Percentiles rank a stretch among this genome's conserved stretches.
These are phyloP conservation scores for Sphaerosporella brunnea DNA, from an alignment of 495 filamentous ascomycete genomes.

Conservation along the genomic window DNA sequence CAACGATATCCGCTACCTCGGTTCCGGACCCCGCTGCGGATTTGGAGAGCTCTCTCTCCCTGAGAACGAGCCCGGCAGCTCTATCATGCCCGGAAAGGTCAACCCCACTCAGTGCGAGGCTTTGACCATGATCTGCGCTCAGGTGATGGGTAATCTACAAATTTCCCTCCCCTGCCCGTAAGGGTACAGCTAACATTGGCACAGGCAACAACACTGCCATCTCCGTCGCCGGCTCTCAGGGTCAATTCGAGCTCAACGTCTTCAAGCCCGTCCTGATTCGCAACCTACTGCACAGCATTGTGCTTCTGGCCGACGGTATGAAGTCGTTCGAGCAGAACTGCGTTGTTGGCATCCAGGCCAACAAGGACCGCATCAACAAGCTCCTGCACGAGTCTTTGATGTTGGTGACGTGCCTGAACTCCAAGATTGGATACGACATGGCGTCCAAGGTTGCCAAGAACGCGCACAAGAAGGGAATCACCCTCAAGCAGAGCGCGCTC, in stretches of 20 bases:
- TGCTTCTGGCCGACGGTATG: slow-evolving; percentile 84
- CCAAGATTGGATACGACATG: slow-evolving; percentile 97
- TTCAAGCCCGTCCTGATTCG: slow-evolving; percentile 95
- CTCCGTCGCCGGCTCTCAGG: slow-evolving; percentile 87
- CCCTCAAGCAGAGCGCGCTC: slow-evolving; percentile 82
- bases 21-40: slow-evolving; percentile 87
- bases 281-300: slow-evolving; percentile 79
- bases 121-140: slow-evolving; percentile 90
- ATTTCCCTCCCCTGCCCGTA: background rate
- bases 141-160: slow-evolving; percentile 57
- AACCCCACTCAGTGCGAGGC: slow-evolving; percentile 98
- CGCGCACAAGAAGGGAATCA: slow-evolving; percentile 93
- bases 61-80: slow-evolving; percentile 93
- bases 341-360: slow-evolving; percentile 72
- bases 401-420: slow-evolving; percentile 96
- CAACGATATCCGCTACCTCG: slow-evolving; percentile 92
- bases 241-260: slow-evolving; percentile 97
- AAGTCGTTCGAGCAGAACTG: slow-evolving; percentile 83
- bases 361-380: slow-evolving; percentile 72
- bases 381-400: slow-evolving; percentile 93
- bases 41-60: slow-evolving; percentile 81
- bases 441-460: slow-evolving; percentile 98
- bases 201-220: slow-evolving; percentile 62
- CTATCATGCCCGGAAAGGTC: slow-evolving; percentile 98
- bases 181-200: background rate